A percentile compares a stretch with the other conserved stretches of the same genome.
Conservation (phyloP, 2,329 filamentous ascomycete genomes). For the Pestalotiopsis sp. region DNA sequence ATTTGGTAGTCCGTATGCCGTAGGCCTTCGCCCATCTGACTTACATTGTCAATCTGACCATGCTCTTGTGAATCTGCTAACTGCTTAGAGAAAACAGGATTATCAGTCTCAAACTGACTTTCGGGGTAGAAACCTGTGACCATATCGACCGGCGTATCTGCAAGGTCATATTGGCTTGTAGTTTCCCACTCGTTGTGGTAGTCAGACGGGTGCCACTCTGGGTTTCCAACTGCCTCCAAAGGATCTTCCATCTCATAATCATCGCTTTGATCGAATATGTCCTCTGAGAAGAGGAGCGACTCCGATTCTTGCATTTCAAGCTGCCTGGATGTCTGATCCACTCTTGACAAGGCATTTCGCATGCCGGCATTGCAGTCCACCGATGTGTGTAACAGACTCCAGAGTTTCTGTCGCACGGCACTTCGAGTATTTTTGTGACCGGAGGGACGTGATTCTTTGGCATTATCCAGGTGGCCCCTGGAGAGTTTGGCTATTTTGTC, state of each 20-base stretch:
- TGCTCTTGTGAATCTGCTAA: background rate
- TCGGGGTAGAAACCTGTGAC: background rate
- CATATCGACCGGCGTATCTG: background rate
- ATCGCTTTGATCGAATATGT: background rate
- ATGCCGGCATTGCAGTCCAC: constrained; percentile 1
- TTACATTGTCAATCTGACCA: background rate
- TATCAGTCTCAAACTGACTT: background rate
- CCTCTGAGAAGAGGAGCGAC: background rate
- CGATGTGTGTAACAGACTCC: background rate
- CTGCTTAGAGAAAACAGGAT: background rate
- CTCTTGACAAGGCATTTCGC: background rate
- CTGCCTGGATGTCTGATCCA: background rate
- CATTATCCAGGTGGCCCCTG: background rate
- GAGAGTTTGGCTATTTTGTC: background rate
- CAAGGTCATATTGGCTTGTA: background rate
- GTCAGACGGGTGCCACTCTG: background rate
- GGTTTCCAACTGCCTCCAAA: background rate
- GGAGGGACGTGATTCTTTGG: background rate
- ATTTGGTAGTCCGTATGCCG: background rate
- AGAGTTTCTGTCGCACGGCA: background rate
- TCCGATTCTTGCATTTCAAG: constrained; percentile 1
- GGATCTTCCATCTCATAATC: background rate
- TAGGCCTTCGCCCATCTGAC: background rate
- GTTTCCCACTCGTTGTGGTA: background rate
- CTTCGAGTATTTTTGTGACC: background rate